These are phyloP conservation scores for Mimosa pudica DNA, from an alignment of 306 rosid genomes.

Conservation along the genomic window DNA sequence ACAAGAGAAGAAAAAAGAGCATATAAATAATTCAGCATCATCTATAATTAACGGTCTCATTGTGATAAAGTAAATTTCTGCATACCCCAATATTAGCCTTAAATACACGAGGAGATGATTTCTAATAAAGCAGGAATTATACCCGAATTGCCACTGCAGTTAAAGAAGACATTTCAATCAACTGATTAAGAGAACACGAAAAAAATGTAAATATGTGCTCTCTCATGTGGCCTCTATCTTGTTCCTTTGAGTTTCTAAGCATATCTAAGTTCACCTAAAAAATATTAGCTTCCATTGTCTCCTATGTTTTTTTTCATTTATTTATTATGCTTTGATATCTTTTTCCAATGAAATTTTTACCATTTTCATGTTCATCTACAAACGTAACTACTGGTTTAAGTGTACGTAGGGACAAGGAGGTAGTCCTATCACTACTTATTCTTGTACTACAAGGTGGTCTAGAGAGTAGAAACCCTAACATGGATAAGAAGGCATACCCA, in stretches of 20 bases:
- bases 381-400: not conserved
- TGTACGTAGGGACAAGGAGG: too few species aligned
- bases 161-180: conserved; percentile 40
- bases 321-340: not conserved
- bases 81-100: conserved; percentile 94
- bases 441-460: conserved; percentile 22
- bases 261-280: not conserved
- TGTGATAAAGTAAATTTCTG: conserved; percentile 25
- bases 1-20: conserved; percentile 23
- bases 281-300: not conserved
- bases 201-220: not conserved
- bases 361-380: not conserved
- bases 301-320: not conserved
- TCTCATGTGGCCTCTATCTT: not conserved
- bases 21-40: conserved; percentile 29
- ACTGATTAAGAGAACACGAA: not conserved
- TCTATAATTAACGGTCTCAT: not conserved
- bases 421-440: not conserved
- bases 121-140: conserved; percentile 82
- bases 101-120: conserved; percentile 75
- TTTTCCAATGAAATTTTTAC: not conserved
- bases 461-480: conserved; percentile 14
- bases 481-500: conserved; percentile 80
- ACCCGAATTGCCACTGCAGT: conserved; percentile 98
- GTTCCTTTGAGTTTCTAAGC: not conserved